Evolutionary conservation across 2,329 filamentous ascomycete species (phyloP).

Genomic region (Aspergillus arachidicola): DNA sequence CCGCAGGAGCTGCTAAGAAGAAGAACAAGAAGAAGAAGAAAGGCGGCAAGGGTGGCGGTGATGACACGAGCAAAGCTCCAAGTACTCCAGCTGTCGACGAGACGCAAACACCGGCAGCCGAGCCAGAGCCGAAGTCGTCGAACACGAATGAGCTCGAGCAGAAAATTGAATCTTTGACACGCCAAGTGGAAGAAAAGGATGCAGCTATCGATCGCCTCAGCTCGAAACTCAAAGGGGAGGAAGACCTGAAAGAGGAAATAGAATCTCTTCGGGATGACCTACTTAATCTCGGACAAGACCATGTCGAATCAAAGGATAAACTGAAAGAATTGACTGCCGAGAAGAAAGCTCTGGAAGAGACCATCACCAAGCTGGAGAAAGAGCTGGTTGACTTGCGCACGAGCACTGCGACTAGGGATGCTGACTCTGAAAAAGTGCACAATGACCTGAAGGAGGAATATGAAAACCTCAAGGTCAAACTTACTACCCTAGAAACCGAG

Average conservation of each 20-base stretch:
- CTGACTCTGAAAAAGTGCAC: slow-evolving; percentile 55
- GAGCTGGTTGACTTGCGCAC: slow-evolving; percentile 64
- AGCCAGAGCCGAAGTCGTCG: slow-evolving; percentile 30
- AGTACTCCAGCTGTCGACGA: slow-evolving; percentile 19
- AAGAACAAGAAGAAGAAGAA: slow-evolving; percentile 93
- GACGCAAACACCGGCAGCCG: slow-evolving; percentile 30
- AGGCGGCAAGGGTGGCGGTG: slow-evolving; percentile 56
- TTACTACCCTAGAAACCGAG: slow-evolving; percentile 74
- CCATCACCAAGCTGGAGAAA: slow-evolving; percentile 69
- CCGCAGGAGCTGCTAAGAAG: slow-evolving; percentile 55
- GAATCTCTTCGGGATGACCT: slow-evolving; percentile 81
- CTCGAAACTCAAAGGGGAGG: slow-evolving; percentile 72
- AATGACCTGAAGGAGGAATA: slow-evolving; percentile 64
- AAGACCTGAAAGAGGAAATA: slow-evolving; percentile 81
- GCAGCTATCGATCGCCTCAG: slow-evolving; percentile 71
- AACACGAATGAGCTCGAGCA: slow-evolving; percentile 36
- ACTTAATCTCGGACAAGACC: slow-evolving; percentile 75
- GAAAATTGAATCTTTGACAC: slow-evolving; percentile 38
- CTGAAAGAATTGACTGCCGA: slow-evolving; percentile 70
- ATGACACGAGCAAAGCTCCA: slow-evolving; percentile 35
- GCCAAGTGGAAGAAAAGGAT: slow-evolving; percentile 60
- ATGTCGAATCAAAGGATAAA: slow-evolving; percentile 79
- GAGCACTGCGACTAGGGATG: slow-evolving; percentile 48
- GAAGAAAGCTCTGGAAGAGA: slow-evolving; percentile 66
- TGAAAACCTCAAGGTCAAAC: slow-evolving; percentile 71